phyloP scores from a whole-genome alignment of 768 basidiomycete species.

The Tulasnella sp. region DNA sequence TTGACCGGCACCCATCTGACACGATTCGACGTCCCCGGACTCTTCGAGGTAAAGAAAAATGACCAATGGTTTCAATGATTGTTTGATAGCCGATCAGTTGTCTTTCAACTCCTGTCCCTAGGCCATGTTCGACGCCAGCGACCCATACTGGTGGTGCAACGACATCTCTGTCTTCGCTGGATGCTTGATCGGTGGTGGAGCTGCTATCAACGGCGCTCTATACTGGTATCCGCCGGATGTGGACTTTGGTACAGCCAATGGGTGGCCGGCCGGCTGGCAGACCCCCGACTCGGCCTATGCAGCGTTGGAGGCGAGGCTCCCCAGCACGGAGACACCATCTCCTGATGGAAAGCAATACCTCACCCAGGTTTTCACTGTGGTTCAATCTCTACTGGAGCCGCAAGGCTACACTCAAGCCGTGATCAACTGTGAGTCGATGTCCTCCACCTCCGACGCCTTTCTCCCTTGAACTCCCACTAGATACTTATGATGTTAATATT shows the following conservation, averaged over 20 bases:
- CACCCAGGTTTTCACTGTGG: constrained; percentile 38
- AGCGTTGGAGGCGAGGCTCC: constrained; percentile 40
- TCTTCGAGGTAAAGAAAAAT: background rate
- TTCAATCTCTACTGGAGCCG: constrained; percentile 32
- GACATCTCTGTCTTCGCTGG: constrained; percentile 54
- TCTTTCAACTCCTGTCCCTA: constrained; percentile 40
- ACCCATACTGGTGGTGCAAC: constrained; percentile 55
- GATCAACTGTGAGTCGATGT: constrained; percentile 45
- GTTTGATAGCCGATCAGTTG: background rate
- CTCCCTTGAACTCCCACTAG: no score
- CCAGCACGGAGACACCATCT: constrained; percentile 46
- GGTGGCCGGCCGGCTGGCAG: constrained; percentile 46
- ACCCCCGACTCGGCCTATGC: constrained; percentile 42
- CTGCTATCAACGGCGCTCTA: constrained; percentile 41
- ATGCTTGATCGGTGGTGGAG: constrained; percentile 52
- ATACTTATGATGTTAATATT: no score
- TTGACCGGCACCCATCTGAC: constrained; percentile 24
- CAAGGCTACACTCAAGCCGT: constrained; percentile 37
- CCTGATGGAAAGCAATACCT: constrained; percentile 49
- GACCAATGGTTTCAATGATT: background rate
- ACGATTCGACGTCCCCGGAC: background rate
- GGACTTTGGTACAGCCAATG: constrained; percentile 40
- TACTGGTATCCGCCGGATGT: constrained; percentile 36
- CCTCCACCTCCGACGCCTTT: no score
- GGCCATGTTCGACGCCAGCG: constrained; percentile 48